These are phyloP conservation scores for Calocybe cyanea DNA, from an alignment of 768 basidiomycete species.

Conservation along the genomic window DNA sequence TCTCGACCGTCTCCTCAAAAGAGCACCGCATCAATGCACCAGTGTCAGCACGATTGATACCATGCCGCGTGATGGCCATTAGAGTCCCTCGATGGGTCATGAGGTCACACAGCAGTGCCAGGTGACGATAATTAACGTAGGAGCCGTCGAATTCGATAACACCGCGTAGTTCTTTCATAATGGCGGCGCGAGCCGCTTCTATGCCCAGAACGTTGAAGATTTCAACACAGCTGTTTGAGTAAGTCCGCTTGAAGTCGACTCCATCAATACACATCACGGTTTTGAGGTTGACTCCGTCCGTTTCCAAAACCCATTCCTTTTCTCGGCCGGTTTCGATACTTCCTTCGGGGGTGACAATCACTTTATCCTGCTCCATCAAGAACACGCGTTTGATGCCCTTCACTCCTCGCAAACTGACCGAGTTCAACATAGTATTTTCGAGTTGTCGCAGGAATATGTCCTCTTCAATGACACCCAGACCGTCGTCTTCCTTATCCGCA, in stretches of 20 bases:
- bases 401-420: conserved; percentile 92
- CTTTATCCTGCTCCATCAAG: conserved; percentile 84
- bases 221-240: conserved; percentile 96
- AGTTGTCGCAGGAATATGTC: conserved; percentile 95
- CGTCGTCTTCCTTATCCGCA: conserved; percentile 83
- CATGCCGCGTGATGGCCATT: conserved; percentile 99
- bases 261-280: conserved; percentile 94
- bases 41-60: conserved; percentile 99
- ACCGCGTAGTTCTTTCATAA: conserved; percentile 88
- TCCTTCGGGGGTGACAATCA: conserved; percentile 60
- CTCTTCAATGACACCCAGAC: conserved; percentile 73
- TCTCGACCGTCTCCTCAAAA: conserved; percentile 99
- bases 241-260: conserved; percentile 89
- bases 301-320: conserved; percentile 96
- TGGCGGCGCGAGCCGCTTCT: conserved; percentile 91
- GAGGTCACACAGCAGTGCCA: conserved; percentile 93
- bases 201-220: conserved; percentile 94
- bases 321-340: conserved; percentile 58
- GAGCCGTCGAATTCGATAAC: conserved; percentile 99
- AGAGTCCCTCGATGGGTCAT: conserved; percentile 95
- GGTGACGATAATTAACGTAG: conserved; percentile 97
- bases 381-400: conserved; percentile 89
- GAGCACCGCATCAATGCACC: conserved; percentile 98
- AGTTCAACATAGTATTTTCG: conserved; percentile 95
- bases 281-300: conserved; percentile 94